Evolutionary conservation across 177 flowering plant species (phyloP).

Genomic region (Vitis hybrid): DNA sequence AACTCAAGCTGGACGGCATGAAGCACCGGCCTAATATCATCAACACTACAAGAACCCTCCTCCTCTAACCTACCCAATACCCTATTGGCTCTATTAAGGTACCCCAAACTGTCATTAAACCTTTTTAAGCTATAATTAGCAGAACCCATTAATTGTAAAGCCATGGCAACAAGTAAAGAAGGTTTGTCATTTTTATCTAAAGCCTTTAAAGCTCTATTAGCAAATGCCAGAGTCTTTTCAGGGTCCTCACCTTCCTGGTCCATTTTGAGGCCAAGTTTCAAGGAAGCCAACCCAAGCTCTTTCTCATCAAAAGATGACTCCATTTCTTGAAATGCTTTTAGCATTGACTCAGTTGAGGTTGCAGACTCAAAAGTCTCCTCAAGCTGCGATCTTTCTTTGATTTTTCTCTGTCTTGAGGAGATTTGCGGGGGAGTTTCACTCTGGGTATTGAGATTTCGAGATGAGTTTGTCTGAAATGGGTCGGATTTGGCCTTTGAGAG

Average conservation of each 20-base stretch:
- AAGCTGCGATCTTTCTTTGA: constrained; percentile 47
- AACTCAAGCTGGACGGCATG: constrained; percentile 74
- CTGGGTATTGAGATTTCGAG: constrained; percentile 49
- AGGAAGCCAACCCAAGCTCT: constrained; percentile 69
- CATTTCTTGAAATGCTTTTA: constrained; percentile 57
- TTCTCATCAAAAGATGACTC: constrained; percentile 57
- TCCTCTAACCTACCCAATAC: constrained; percentile 46
- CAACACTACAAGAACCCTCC: constrained; percentile 34
- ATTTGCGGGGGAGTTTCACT: constrained; percentile 35
- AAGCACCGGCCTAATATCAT: constrained; percentile 58
- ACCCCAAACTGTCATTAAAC: constrained; percentile 76
- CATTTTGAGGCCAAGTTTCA: constrained; percentile 76
- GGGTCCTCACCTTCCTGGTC: constrained; percentile 78
- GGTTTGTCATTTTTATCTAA: constrained; percentile 43
- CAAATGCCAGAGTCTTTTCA: constrained; percentile 58
- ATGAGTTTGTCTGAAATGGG: constrained; percentile 35
- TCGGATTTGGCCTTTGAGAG: constrained; percentile 17
- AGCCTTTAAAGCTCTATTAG: constrained; percentile 57
- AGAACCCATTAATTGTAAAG: constrained; percentile 82
- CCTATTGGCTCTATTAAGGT: constrained; percentile 72
- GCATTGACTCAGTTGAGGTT: constrained; percentile 50
- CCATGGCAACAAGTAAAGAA: constrained; percentile 70
- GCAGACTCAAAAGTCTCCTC: constrained; percentile 86
- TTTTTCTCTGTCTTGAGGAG: constrained; percentile 60
- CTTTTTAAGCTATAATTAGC: constrained; percentile 55